Evolutionary conservation across 2,329 filamentous ascomycete species (phyloP), one percentile per base, ranked within the genome.

Genomic region (Fusarium verticillioides): DNA sequence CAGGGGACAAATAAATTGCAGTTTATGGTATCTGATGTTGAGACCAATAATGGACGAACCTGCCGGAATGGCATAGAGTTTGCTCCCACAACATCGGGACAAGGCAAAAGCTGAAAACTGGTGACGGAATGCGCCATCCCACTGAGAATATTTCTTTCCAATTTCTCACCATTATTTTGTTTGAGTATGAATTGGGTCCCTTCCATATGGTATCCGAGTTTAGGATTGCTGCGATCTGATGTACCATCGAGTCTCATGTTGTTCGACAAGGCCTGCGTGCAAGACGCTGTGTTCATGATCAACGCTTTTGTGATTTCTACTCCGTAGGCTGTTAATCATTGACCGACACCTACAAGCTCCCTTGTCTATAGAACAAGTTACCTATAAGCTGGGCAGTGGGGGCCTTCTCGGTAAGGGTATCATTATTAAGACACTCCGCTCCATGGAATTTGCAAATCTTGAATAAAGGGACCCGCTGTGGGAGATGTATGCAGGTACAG

Each of bases 1-100:
- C 47, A 56, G 46, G 66, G 66, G 63, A 47, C 21, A 36, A 56
- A 28, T 49, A 52, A 74, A 74, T 74, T 74, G 60, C 67, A 60
- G 40, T 47, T 34, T 34, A 39, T 40, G 44, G 61, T 62, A 56
- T 54, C n/a, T 37, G 44, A 40, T 46, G 30, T 58, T 32, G 28
- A 66, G 37, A 56, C 67, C 63, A 74, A 74, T 69, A 36, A 52
- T 53, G 54, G 26, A 34, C 18, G 49, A 63, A 49, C 49, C 46
- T 23, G n/a, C 43, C 32, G 28, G 23, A 23, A 49, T 47, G 9
- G 18, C 37, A 34, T 36, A 42, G 61, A 36, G 34, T 50, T 39
- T 36, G 44, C 21, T 52, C 19, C 40, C 37, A 66, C 30, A n/a
- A 30, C 26, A 26, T 37, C 32, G 36, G 47, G 49, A 63, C 42